Percentiles rank a stretch among this genome's conserved stretches.
Evolutionary conservation across 192 early-diverging fungal genomes (phyloP).

Genomic region (Glomus cerebriforme): DNA sequence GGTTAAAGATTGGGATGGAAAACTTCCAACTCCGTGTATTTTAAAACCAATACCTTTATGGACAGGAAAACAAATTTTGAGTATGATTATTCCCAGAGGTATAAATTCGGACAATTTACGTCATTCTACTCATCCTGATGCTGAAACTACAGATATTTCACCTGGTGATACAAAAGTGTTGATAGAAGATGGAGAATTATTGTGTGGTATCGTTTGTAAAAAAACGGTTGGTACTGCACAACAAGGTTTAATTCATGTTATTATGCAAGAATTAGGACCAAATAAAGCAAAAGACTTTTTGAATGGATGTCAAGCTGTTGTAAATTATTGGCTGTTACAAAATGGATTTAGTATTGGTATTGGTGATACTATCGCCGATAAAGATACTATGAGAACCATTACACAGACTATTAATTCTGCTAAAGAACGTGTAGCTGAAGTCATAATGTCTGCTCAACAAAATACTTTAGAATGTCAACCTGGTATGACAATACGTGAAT

Average conservation of each 20-base stretch:
- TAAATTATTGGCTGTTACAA: conserved; percentile 95
- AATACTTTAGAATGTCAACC: conserved; percentile 82
- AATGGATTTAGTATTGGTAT: conserved; percentile 97
- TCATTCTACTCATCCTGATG: conserved; percentile 79
- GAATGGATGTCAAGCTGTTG: conserved; percentile 87
- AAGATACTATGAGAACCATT: conserved; percentile 75
- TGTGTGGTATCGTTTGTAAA: conserved; percentile 95
- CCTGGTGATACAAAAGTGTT: conserved; percentile 90
- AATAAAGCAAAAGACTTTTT: conserved; percentile 88
- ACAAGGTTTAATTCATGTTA: conserved; percentile 91
- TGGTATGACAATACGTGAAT: conserved; percentile 91
- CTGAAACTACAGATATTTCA: conserved; percentile 73
- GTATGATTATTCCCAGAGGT: conserved; percentile 89
- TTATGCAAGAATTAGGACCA: conserved; percentile 90
- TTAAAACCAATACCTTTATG: conserved; percentile 95
- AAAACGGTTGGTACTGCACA: conserved; percentile 86
- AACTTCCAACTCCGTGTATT: conserved; percentile 89
- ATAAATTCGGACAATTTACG: conserved; percentile 81
- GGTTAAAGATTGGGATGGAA: conserved; percentile 96
- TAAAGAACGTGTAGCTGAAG: conserved; percentile 75
- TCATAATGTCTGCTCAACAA: conserved; percentile 80
- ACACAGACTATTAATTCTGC: conserved; percentile 74
- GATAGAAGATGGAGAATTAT: conserved; percentile 89
- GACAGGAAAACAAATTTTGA: conserved; percentile 97
- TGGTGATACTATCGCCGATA: conserved; percentile 95